A percentile compares a stretch with the other conserved stretches of the same genome.
Conservation (phyloP, 176 grass and related monocot species). For the Zea mays region Zm-B73-REFERENCE-NAM-5.0 NC_050096.1:5778001-5778500, state of each 20-base stretch:
- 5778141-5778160: neutral
- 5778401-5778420: neutral
- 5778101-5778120: conserved; percentile 40
- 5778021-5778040: conserved; percentile 31
- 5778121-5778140: neutral
- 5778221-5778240: neutral
- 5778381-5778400: conserved; percentile 38
- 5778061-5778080: conserved; percentile 39
- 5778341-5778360: conserved; percentile 12
- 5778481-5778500: neutral
- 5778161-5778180: conserved; percentile 13
- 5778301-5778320: neutral
- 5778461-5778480: too few species aligned
- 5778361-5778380: neutral
- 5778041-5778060: conserved; percentile 27
- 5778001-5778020: conserved; percentile 55
- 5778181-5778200: neutral
- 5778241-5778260: neutral
- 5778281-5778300: neutral
- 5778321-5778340: neutral
- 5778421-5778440: too few species aligned
- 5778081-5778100: conserved; percentile 25
- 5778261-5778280: neutral
- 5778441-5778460: too few species aligned
- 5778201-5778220: conserved; percentile 15